Conservation (phyloP, 176 grass and related monocot genomes). For the Paspalum notatum region DNA sequence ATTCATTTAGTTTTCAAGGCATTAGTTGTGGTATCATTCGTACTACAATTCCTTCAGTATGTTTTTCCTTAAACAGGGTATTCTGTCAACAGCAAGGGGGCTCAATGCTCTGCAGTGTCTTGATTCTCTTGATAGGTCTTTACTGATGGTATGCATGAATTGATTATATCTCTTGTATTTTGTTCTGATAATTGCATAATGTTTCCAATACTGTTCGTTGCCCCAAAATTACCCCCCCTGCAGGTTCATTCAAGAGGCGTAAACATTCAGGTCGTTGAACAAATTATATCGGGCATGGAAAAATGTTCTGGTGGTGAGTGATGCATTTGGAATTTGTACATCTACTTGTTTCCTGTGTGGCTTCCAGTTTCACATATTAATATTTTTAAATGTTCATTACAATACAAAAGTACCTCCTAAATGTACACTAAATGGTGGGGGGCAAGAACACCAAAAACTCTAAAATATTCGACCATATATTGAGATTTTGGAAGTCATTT, state of each 20-base stretch:
- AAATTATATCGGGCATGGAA: conserved; percentile 63
- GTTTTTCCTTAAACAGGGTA: conserved; percentile 57
- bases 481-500: conserved; percentile 4
- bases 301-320: conserved; percentile 61
- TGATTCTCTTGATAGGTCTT: conserved; percentile 76
- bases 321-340: conserved; percentile 14
- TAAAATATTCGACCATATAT: conserved; percentile 2
- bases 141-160: conserved; percentile 53
- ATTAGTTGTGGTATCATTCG: neutral
- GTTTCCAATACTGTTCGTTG: conserved; percentile 18
- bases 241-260: conserved; percentile 92
- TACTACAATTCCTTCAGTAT: conserved; percentile 20
- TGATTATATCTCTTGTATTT: neutral
- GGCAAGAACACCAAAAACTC: no score
- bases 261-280: conserved; percentile 70
- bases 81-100: conserved; percentile 87
- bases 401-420: neutral
- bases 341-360: neutral
- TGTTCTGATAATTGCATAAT: neutral
- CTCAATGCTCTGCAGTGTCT: conserved; percentile 64
- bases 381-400: neutral
- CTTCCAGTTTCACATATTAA: neutral
- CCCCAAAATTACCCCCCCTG: conserved; percentile 11
- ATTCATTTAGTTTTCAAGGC: conserved; percentile 12
- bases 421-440: no score